Evolutionary conservation across 495 filamentous ascomycete species (phyloP).

Genomic region (Neurospora sp.): DNA sequence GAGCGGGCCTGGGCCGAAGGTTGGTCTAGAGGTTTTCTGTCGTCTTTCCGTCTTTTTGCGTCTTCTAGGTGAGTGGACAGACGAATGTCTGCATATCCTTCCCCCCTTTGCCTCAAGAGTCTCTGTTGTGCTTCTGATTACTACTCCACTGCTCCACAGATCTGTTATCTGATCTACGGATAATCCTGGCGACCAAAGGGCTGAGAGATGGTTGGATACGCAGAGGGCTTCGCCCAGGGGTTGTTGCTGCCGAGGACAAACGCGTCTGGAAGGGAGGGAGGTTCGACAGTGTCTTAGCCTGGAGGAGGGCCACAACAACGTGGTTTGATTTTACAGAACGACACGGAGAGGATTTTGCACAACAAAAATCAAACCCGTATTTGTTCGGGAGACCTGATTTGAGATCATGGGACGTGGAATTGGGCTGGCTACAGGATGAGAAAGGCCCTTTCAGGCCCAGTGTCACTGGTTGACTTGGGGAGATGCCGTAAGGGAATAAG

Average conservation of each 20-base stretch:
- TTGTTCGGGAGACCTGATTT: not conserved
- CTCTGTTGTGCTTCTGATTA: not conserved
- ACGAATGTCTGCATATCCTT: not conserved
- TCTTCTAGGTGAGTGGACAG: not conserved
- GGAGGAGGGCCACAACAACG: not conserved
- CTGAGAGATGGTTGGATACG: not conserved
- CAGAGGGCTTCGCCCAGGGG: not conserved
- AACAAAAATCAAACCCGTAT: not conserved
- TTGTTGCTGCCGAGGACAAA: not conserved
- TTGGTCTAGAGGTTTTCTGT: not conserved
- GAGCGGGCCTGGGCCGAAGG: not conserved
- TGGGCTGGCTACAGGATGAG: not conserved
- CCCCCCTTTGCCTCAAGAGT: not conserved
- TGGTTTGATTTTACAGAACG: not conserved
- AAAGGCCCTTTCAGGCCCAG: not conserved
- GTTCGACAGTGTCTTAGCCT: not conserved
- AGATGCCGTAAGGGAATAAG: slow-evolving; percentile 1
- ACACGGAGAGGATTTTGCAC: not conserved
- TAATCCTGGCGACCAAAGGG: slow-evolving; percentile 1
- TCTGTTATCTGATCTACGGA: slow-evolving; percentile 13
- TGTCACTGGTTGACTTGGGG: not conserved
- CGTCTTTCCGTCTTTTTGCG: not conserved
- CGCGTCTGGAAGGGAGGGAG: not conserved
- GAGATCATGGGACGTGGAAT: not conserved
- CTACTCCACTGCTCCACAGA: slow-evolving; percentile 5